phyloP scores from a whole-genome alignment of 805 yeast genomes.

The Ogataea allantospora region DNA sequence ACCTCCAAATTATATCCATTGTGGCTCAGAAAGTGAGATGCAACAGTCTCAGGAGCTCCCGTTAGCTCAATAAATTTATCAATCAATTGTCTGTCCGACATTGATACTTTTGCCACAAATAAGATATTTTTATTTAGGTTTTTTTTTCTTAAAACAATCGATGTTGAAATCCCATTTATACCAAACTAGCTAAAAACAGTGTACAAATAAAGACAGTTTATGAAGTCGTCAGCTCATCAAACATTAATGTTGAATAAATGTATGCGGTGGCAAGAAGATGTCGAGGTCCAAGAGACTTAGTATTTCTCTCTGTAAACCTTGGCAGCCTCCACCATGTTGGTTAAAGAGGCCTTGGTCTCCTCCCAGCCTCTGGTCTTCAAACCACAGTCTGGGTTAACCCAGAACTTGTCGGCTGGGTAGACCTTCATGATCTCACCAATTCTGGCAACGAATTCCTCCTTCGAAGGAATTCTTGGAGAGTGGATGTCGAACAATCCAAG shows the following conservation, averaged over 20 bases:
- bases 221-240: slow-evolving; percentile 17
- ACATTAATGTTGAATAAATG: slow-evolving; percentile 42
- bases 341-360: slow-evolving; percentile 90
- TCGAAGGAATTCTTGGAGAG: slow-evolving; percentile 99
- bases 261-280: slow-evolving; percentile 13
- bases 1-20: slow-evolving; percentile 31
- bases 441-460: slow-evolving; percentile 92
- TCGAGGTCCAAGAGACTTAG: slow-evolving; percentile 15
- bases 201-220: slow-evolving; percentile 19
- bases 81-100: slow-evolving; percentile 22
- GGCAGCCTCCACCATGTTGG: slow-evolving; percentile 99
- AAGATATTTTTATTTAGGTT: neutral
- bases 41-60: slow-evolving; percentile 37
- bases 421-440: slow-evolving; percentile 92
- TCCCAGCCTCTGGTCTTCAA: slow-evolving; percentile 99
- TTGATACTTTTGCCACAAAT: slow-evolving; percentile 9
- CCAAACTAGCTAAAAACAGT: slow-evolving; percentile 16
- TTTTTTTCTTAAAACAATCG: slow-evolving; percentile 31
- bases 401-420: slow-evolving; percentile 96
- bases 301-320: slow-evolving; percentile 73
- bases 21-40: slow-evolving; percentile 36
- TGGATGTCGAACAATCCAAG: slow-evolving; percentile 98
- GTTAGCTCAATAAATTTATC: slow-evolving; percentile 39
- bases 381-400: slow-evolving; percentile 99
- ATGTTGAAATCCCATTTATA: slow-evolving; percentile 46